Evolutionary conservation across 2,329 filamentous ascomycete genomes (phyloP), one percentile per base, ranked within the genome.

Genomic region (Cladophialophora bantiana): DNA sequence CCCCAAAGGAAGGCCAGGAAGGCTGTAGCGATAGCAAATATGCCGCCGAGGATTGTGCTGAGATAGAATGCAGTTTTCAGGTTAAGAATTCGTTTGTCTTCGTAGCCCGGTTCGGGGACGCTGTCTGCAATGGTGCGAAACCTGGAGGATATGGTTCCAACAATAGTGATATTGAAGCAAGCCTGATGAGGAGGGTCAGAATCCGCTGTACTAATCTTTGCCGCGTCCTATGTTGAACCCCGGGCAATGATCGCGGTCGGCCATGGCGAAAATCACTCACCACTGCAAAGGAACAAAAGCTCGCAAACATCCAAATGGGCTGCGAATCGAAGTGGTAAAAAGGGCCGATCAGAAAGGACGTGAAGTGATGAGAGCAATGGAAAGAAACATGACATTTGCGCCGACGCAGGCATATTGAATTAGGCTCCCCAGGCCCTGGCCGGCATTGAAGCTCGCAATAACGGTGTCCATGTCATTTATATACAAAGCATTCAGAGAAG

Each of bases 41-140:
- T 42, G 15, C 12, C 10, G 45, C 59, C 35, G 2, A 55, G 6
- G 15, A 40, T 56, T n/a, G 35, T 45, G 7, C 59, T 35, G 34
- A 55, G 36, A 38, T 55, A 40, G 36, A 55, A 54, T 2, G 50
- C 20, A 3, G 50, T 35, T 18, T 60, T 60, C 42, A 60, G 3
- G 18, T 36, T 31, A 4, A n/a, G 32, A n/a, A 36, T 15, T 15
- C 42, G 45, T 34, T 48, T 60, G 15, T 52, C 10, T 40, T 60
- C 58, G 7, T 38, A 35, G 18, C 58, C 58, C 31, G 58, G 45
- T 18, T 60, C 58, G 13, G 34, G 31, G 13, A 52, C 45, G 32
- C 42, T 40, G 26, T 60, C 58, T 13, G 58, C 58, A n/a, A 60
- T n/a, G 3, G 18, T 60, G 31, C 58, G 58, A 60, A 53, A 53